phyloP scores from a whole-genome alignment of 345 rosid species.

The Gynandropsis gynandra region DNA sequence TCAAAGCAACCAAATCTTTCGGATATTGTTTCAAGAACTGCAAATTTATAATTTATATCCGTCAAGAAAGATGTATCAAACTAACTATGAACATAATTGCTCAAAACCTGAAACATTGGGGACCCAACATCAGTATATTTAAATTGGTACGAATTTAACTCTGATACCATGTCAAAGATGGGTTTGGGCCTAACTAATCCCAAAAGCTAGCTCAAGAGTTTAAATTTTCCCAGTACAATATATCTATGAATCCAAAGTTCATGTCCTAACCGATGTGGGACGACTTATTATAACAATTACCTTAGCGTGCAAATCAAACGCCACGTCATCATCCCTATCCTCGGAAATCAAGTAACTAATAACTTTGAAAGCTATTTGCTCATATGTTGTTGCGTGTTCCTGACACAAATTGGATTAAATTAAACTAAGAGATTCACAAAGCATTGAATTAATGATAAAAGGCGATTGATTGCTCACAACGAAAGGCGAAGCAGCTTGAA shows the following conservation, averaged over 20 bases:
- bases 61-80: background rate
- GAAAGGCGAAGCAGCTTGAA: constrained; percentile 52
- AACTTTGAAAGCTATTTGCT: constrained; percentile 60
- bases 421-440: background rate
- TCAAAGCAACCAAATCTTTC: constrained; percentile 57
- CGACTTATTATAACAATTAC: no score
- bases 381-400: constrained; percentile 70
- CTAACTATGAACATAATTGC: constrained; percentile 3
- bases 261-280: no score
- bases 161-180: no score
- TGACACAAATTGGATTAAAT: constrained; percentile 17
- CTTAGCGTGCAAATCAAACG: constrained; percentile 55
- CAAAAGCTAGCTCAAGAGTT: no score
- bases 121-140: no score
- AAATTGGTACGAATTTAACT: no score
- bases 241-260: no score
- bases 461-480: constrained; percentile 35
- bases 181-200: no score
- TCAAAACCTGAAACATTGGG: background rate
- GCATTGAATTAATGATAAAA: background rate
- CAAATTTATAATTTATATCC: constrained; percentile 20
- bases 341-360: constrained; percentile 48
- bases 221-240: no score
- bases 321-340: constrained; percentile 60
- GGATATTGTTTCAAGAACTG: constrained; percentile 71